Evolutionary conservation across 2,329 filamentous ascomycete genomes (phyloP).

Genomic region (Fusarium sp.): DNA sequence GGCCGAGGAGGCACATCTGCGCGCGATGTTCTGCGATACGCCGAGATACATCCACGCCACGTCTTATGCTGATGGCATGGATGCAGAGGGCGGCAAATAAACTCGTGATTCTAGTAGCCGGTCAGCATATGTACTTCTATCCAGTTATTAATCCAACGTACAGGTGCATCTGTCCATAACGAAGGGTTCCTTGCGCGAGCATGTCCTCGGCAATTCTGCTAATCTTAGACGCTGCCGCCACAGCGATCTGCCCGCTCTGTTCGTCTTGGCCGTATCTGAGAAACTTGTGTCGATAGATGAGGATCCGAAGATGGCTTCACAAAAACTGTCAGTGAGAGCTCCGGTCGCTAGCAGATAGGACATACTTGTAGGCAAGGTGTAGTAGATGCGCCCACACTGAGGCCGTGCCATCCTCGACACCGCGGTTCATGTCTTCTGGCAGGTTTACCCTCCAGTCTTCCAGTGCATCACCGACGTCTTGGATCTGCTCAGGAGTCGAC

Average conservation of each 20-base stretch:
- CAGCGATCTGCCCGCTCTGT: constrained; percentile 46
- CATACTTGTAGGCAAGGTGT: constrained; percentile 54
- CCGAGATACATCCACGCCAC: constrained; percentile 48
- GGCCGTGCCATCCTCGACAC: constrained; percentile 48
- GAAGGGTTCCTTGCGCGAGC: constrained; percentile 49
- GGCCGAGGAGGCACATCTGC: constrained; percentile 52
- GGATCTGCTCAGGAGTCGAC: constrained; percentile 44
- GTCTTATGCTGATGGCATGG: constrained; percentile 52
- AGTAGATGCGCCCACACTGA: constrained; percentile 53
- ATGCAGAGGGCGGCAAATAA: constrained; percentile 54
- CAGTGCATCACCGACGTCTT: constrained; percentile 45
- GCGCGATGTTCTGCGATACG: constrained; percentile 53
- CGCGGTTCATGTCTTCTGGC: constrained; percentile 46
- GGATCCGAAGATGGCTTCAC: constrained; percentile 50
- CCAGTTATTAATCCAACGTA: constrained; percentile 21
- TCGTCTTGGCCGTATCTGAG: constrained; percentile 43
- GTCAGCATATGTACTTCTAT: neutral
- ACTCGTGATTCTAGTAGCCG: constrained; percentile 48
- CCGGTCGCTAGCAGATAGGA: neutral
- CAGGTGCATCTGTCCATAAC: constrained; percentile 55
- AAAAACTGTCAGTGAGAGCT: neutral
- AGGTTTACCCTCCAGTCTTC: constrained; percentile 52
- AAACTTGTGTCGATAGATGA: constrained; percentile 52
- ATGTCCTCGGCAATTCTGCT: constrained; percentile 55
- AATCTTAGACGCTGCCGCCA: constrained; percentile 50